Percentiles rank a stretch among this genome's conserved stretches.
Conservation (phyloP, 768 basidiomycete genomes). For the Agrocybe chaxingu region DNA sequence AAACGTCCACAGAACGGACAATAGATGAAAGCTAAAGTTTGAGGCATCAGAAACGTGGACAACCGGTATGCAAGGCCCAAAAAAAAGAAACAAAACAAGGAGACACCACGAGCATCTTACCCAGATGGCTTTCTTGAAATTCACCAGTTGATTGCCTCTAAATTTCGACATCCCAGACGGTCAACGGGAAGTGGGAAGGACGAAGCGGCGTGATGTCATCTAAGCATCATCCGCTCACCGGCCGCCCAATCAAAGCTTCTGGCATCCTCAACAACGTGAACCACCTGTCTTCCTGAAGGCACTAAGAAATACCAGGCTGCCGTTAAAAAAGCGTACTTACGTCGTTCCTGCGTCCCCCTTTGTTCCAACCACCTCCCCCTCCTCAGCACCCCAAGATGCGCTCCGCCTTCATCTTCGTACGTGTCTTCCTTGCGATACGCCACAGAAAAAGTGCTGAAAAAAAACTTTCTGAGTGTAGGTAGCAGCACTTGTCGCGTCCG, state of each 20-base stretch:
- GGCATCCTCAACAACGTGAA: too few species aligned
- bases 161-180: too few species aligned
- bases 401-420: conserved; percentile 9
- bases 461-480: conserved; percentile 5
- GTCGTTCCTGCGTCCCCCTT: conserved; percentile 3
- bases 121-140: too few species aligned
- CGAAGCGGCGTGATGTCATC: conserved; percentile 7
- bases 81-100: too few species aligned
- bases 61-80: too few species aligned
- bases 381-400: conserved; percentile 10
- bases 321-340: conserved; percentile 5
- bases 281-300: too few species aligned
- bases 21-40: too few species aligned
- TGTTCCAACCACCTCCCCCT: conserved; percentile 1
- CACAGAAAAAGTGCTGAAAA: not conserved
- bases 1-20: too few species aligned
- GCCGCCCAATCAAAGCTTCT: conserved; percentile 7
- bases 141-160: too few species aligned
- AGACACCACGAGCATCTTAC: too few species aligned
- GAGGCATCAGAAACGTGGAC: too few species aligned
- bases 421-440: not conserved
- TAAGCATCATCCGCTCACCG: conserved; percentile 12
- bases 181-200: too few species aligned
- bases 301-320: not conserved
- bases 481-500: conserved; percentile 16